Conservation (phyloP, 164 flowering plant genomes). For the Kalanchoe fedtschenkoi region DNA sequence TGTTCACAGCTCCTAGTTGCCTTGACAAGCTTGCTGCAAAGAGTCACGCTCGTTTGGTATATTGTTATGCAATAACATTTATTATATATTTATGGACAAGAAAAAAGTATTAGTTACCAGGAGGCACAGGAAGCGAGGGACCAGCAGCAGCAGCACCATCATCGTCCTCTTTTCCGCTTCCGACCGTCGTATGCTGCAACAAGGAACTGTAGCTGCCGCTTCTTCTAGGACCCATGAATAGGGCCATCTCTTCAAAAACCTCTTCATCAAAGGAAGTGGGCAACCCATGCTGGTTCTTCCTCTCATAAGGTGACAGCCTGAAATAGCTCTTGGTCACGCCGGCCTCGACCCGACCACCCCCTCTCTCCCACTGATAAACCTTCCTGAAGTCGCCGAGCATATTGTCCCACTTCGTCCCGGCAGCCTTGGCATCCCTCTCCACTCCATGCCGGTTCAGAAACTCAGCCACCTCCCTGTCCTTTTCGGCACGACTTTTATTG, state of each 20-base stretch:
- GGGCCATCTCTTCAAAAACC: conserved; percentile 62
- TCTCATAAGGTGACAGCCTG: conserved; percentile 66
- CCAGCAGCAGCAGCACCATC: neutral
- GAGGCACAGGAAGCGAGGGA: too few relatives aligned
- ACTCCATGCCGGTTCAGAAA: conserved; percentile 48
- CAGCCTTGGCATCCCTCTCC: conserved; percentile 55
- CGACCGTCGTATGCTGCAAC: conserved; percentile 7
- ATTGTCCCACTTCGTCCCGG: conserved; percentile 82
- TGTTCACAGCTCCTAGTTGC: too few relatives aligned
- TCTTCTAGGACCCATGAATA: conserved; percentile 60
- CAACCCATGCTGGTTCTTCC: conserved; percentile 46
- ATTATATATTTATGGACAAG: too few relatives aligned
- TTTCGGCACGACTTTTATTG: conserved; percentile 54
- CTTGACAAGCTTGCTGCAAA: too few relatives aligned
- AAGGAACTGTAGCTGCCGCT: conserved; percentile 10
- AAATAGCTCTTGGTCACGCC: conserved; percentile 55
- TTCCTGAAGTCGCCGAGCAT: conserved; percentile 79
- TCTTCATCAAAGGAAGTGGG: conserved; percentile 79
- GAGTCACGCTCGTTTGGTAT: too few relatives aligned
- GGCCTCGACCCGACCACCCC: conserved; percentile 34
- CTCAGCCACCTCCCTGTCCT: conserved; percentile 67
- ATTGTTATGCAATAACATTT: too few relatives aligned
- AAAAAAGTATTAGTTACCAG: too few relatives aligned
- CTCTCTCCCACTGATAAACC: conserved; percentile 73
- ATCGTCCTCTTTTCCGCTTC: conserved; percentile 12